These are phyloP conservation scores for Aureobasidium melanogenum DNA, from an alignment of 2,329 filamentous ascomycete genomes.

Conservation along the genomic window DNA sequence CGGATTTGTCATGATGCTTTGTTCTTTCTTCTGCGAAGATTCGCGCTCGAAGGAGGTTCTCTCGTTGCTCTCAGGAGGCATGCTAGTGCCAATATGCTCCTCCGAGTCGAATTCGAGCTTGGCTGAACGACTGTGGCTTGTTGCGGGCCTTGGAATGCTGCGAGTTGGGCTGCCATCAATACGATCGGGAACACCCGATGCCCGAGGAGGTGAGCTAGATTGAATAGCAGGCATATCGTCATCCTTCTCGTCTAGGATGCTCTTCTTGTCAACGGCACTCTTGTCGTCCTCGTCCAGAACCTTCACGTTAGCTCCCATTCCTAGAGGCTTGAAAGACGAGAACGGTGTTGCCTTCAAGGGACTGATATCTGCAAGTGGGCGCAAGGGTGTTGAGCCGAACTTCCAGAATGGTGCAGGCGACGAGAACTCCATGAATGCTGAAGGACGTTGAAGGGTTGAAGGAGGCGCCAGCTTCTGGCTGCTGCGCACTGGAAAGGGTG, in stretches of 20 bases:
- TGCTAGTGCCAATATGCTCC: background rate
- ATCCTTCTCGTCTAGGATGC: conserved; percentile 15
- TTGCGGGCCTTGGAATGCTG: conserved; percentile 11
- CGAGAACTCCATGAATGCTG: conserved; percentile 77
- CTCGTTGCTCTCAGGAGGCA: background rate
- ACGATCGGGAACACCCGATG: conserved; percentile 15
- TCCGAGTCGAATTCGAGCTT: conserved; percentile 7
- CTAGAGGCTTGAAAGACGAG: conserved; percentile 17
- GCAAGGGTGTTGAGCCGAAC: conserved; percentile 62
- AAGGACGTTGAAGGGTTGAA: conserved; percentile 71
- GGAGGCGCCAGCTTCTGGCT: conserved; percentile 64
- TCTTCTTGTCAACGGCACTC: conserved; percentile 31
- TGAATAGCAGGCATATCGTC: conserved; percentile 24
- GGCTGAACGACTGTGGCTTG: conserved; percentile 9
- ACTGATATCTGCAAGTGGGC: conserved; percentile 28
- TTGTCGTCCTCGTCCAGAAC: conserved; percentile 17
- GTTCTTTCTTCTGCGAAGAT: background rate
- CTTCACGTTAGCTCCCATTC: conserved; percentile 18
- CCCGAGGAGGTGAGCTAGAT: conserved; percentile 25
- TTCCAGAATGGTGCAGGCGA: conserved; percentile 86
- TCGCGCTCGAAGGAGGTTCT: conserved; percentile 5
- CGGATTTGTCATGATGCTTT: background rate
- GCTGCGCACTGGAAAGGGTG: conserved; percentile 29
- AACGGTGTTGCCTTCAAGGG: conserved; percentile 29
- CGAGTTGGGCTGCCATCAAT: conserved; percentile 25